phyloP scores from a whole-genome alignment of 2,329 filamentous ascomycete species.

The Trichoderma afroharzianum region DNA sequence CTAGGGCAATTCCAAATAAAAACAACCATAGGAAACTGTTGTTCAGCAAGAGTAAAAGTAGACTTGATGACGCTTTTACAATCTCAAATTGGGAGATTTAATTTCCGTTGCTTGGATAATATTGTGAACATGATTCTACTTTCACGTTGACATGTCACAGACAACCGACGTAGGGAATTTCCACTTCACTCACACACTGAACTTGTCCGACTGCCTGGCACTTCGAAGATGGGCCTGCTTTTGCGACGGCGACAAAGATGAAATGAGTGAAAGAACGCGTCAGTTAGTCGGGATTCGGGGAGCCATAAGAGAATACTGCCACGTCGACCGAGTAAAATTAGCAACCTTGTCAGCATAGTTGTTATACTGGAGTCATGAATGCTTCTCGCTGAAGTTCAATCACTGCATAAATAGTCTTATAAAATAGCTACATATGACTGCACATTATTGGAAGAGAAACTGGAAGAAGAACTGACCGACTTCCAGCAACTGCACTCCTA shows the following conservation, averaged over 20 bases:
- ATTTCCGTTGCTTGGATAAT: neutral
- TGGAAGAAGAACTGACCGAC: neutral
- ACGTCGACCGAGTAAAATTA: neutral
- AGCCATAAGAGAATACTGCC: neutral
- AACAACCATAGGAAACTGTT: neutral
- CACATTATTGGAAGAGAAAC: neutral
- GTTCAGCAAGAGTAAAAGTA: neutral
- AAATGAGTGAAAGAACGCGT: neutral
- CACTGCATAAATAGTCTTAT: neutral
- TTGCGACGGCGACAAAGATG: neutral
- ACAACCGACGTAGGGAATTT: neutral
- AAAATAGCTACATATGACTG: neutral
- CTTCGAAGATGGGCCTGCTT: neutral
- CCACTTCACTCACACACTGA: neutral
- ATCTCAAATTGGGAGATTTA: neutral
- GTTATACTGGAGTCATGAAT: neutral
- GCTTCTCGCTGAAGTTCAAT: neutral
- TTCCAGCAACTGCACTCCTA: neutral
- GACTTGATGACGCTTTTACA: neutral
- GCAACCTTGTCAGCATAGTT: neutral
- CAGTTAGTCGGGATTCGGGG: neutral
- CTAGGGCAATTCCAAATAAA: neutral
- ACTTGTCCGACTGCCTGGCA: neutral
- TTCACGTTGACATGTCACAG: neutral
- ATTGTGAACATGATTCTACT: neutral